Evolutionary conservation across 2,329 filamentous ascomycete species (phyloP).

Genomic region (Orbilia blumenaviensis): DNA sequence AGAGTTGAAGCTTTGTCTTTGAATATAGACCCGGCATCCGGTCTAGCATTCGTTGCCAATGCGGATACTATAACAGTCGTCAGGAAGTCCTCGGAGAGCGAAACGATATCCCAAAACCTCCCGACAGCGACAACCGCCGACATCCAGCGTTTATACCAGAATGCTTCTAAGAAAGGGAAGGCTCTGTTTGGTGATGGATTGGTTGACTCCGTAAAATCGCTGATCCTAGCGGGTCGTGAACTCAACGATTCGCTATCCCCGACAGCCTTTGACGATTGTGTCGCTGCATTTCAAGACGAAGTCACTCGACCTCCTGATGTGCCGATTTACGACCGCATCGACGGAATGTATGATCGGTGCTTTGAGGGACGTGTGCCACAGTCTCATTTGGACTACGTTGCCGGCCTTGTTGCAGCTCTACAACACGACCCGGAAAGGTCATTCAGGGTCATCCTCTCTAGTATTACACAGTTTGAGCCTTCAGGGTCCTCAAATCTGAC

Average conservation of each 20-base stretch:
- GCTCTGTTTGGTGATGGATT: constrained; percentile 38
- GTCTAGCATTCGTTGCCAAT: constrained; percentile 83
- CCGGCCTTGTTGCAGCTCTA: constrained; percentile 28
- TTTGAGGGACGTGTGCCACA: constrained; percentile 83
- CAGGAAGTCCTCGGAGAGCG: constrained; percentile 79
- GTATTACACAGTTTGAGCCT: constrained; percentile 36
- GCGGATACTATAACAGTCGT: constrained; percentile 83
- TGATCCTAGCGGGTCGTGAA: constrained; percentile 74
- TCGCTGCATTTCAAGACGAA: constrained; percentile 74
- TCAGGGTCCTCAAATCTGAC: constrained; percentile 68
- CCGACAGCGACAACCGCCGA: constrained; percentile 64
- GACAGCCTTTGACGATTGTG: constrained; percentile 73
- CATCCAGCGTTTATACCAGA: constrained; percentile 54
- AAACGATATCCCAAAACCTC: constrained; percentile 77
- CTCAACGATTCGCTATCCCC: constrained; percentile 77
- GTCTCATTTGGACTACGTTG: constrained; percentile 69
- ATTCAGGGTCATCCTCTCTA: constrained; percentile 25
- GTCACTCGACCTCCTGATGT: constrained; percentile 77
- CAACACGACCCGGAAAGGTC: constrained; percentile 21
- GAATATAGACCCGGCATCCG: constrained; percentile 74
- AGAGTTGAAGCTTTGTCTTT: constrained; percentile 83
- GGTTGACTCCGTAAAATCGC: constrained; percentile 54
- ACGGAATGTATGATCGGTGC: constrained; percentile 79
- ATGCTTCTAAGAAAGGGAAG: constrained; percentile 25
- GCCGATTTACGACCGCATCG: constrained; percentile 77